Conservation (phyloP, 202 grass and related monocot species). For the Eragrostis tef region DNA sequence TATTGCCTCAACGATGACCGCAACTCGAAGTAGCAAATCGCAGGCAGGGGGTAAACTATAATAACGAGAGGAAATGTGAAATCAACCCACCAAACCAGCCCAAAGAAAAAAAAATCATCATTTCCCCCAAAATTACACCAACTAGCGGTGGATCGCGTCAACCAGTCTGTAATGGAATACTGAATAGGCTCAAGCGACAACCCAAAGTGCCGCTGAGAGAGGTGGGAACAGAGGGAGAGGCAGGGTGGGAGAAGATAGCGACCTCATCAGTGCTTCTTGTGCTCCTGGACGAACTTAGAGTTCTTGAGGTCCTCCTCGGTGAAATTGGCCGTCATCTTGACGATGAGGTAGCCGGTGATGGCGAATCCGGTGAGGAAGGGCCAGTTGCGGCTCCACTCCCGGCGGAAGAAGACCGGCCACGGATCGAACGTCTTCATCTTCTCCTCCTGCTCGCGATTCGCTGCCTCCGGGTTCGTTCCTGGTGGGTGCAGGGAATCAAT, state of each 20-base stretch:
- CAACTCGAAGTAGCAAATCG: no score
- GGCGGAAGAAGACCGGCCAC: slow-evolving; percentile 90
- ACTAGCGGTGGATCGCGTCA: no score
- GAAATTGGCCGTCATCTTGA: slow-evolving; percentile 68
- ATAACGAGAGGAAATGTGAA: no score
- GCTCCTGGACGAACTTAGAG: slow-evolving; percentile 83
- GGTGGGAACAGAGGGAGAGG: background rate
- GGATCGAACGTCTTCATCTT: slow-evolving; percentile 76
- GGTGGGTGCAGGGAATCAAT: background rate
- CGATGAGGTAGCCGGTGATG: slow-evolving; percentile 70
- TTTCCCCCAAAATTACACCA: no score
- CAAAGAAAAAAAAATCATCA: no score
- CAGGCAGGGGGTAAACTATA: no score
- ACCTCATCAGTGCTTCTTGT: slow-evolving; percentile 51
- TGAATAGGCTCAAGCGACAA: no score
- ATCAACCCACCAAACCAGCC: no score
- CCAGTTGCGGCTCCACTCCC: slow-evolving; percentile 73
- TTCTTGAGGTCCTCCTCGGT: slow-evolving; percentile 89
- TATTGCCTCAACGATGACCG: no score
- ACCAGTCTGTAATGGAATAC: no score
- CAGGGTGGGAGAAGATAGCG: background rate
- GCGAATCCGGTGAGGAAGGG: slow-evolving; percentile 88
- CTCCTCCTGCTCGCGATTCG: slow-evolving; percentile 20
- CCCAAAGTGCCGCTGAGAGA: background rate
- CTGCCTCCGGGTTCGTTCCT: background rate